Conservation (phyloP, 2,329 filamentous ascomycete species). For the Pestalotiopsis sp. region DNA sequence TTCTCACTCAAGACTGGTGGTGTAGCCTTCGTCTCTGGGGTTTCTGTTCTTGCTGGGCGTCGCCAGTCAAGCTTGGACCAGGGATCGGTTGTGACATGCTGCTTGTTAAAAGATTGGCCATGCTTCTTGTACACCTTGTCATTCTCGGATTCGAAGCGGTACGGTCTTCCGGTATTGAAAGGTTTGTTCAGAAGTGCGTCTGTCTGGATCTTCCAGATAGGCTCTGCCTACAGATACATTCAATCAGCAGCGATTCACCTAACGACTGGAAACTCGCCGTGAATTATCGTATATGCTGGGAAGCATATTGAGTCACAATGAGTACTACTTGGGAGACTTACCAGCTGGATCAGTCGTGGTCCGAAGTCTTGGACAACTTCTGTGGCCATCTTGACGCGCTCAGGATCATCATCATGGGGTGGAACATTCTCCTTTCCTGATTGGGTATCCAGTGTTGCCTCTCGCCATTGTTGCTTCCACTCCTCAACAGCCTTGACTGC, state of each 20-base stretch:
- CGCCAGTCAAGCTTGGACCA: neutral
- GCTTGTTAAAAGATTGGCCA: neutral
- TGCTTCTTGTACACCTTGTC: neutral
- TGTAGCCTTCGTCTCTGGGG: neutral
- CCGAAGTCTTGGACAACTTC: slow-evolving; percentile 3
- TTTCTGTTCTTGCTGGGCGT: neutral
- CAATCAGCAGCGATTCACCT: too few species aligned
- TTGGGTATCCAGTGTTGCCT: slow-evolving; percentile 38
- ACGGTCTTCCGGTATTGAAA: neutral
- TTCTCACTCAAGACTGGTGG: neutral
- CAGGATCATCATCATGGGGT: neutral
- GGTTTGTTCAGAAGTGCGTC: neutral
- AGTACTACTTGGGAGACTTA: neutral
- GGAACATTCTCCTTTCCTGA: slow-evolving; percentile 17
- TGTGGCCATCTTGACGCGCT: neutral
- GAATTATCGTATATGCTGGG: too few species aligned
- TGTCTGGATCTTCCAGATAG: slow-evolving; percentile 10
- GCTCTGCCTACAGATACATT: too few species aligned
- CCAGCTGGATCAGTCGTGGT: neutral
- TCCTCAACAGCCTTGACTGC: slow-evolving; percentile 35
- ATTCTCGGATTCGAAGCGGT: neutral
- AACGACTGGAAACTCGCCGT: too few species aligned
- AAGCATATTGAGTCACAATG: too few species aligned
- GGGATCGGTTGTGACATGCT: neutral
- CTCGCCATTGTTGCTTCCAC: slow-evolving; percentile 43